phyloP scores from a whole-genome alignment of 208 protist species.

The Zelonia costaricensis region DNA sequence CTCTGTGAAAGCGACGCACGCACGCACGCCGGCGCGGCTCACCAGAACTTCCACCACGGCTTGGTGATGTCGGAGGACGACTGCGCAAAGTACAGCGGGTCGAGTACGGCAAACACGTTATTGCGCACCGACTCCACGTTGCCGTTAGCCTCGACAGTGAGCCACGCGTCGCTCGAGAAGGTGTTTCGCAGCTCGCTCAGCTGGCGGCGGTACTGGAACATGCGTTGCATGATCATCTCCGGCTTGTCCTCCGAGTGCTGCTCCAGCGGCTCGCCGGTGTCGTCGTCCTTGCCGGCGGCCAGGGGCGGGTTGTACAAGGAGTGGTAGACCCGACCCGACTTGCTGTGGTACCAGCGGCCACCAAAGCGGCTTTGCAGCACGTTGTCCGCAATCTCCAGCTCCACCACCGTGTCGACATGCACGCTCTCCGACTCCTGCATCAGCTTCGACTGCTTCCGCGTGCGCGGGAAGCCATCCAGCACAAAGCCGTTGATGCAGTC shows the following conservation, averaged over 20 bases:
- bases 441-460: conserved; percentile 63
- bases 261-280: conserved; percentile 90
- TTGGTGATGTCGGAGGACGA: conserved; percentile 15
- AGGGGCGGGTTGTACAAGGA: conserved; percentile 90
- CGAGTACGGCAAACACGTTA: conserved; percentile 72
- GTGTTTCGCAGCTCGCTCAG: conserved; percentile 74
- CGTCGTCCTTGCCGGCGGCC: conserved; percentile 83
- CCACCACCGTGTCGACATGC: conserved; percentile 60
- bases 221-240: conserved; percentile 78
- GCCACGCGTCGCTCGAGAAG: conserved; percentile 62
- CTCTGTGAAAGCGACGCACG: too few relatives aligned
- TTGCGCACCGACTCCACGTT: conserved; percentile 73
- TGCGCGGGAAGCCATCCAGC: conserved; percentile 89
- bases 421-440: conserved; percentile 56
- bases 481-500: conserved; percentile 91
- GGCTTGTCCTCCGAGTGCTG: conserved; percentile 90
- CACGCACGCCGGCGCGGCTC: neutral
- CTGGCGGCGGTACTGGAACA: conserved; percentile 75
- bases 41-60: conserved; percentile 64
- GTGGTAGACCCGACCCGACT: conserved; percentile 92
- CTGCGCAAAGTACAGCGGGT: conserved; percentile 47
- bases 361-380: conserved; percentile 76
- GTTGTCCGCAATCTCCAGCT: conserved; percentile 72
- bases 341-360: conserved; percentile 85
- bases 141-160: conserved; percentile 60